Base-by-base conservation (phyloP, 208 protist genomes). In the Acanthamoeba healyi region DNA sequence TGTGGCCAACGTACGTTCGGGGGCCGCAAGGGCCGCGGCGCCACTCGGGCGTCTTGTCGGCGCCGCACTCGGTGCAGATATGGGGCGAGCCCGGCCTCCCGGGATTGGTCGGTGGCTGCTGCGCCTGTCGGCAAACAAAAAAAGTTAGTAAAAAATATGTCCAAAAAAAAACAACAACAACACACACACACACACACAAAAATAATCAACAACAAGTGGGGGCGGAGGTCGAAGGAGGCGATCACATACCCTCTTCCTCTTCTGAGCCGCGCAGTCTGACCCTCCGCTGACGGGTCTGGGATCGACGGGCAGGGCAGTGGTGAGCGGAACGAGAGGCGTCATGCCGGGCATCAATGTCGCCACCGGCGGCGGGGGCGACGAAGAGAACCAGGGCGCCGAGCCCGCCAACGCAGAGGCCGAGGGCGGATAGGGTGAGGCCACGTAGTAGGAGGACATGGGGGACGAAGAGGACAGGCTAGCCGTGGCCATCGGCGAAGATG, bases 11-110 rank as follows among this genome's bases (percentile, higher is more conserved):
- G 32, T 79, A 79, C 70, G 70, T 79, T 46, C 70, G 10, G 19
- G 70, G 70, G 9, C 70, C 70, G 40, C 32, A 79, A 44, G 70
- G 70, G 22, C 70, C 70, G 9, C 70, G 70, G 38, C 70, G 70
- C 70, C 70, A 79, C 36, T 79, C 70, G 70, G 70, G 70, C 4
- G 70, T 79, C 70, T 79, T 79, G 22, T 44, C 22, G 34, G 70
- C 40, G 22, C 70, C 70, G 36, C 70, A 79, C 40, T 79, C 70
- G 1, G 70, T 79, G 38, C 70, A 79, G 10, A 79, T 29, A 24
- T 79, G 70, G 19, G 19, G 34, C 4, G 24, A 26, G 40, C 70
- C 70, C 22, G 70, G 32, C 70, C 38, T 26, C 4, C 34, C 38
- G 4, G 61, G n/a, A 10, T 29, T 67, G 61, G 12, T 67, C 0